These are phyloP conservation scores for Sporothrix schenckii DNA, from an alignment of 2,329 filamentous ascomycete species.

Conservation along the genomic window DNA sequence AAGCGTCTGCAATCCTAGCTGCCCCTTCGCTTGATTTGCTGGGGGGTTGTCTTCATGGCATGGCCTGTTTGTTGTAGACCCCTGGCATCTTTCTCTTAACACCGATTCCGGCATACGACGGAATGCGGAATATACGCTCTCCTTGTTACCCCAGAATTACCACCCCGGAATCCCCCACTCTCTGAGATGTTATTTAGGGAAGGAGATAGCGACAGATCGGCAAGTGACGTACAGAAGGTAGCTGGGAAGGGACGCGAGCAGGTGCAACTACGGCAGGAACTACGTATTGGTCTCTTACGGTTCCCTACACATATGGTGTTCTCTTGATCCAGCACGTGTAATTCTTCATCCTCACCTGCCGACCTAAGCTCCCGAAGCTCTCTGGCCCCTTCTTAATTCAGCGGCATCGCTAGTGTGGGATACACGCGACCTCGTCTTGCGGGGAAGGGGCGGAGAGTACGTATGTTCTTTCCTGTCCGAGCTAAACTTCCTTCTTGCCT, in stretches of 20 bases:
- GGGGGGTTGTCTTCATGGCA: not conserved
- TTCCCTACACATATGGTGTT: no score
- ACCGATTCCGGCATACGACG: no score
- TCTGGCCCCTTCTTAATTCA: conserved; percentile 20
- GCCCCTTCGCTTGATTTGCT: conserved; percentile 18
- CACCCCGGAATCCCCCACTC: not conserved
- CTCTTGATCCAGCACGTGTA: no score
- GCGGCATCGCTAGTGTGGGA: conserved; percentile 2
- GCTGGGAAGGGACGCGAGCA: not conserved
- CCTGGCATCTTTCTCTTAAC: no score
- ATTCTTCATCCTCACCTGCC: no score
- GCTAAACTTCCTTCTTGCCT: not conserved
- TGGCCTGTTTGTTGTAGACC: not conserved
- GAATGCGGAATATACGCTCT: not conserved
- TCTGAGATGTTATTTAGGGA: not conserved
- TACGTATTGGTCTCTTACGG: not conserved
- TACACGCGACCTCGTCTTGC: not conserved
- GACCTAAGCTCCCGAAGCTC: not conserved
- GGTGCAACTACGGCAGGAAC: not conserved
- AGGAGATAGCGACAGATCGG: not conserved
- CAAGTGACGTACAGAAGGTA: no score
- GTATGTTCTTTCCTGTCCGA: not conserved
- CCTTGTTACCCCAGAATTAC: conserved; percentile 13
- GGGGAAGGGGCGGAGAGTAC: conserved; percentile 3
- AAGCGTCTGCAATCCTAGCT: not conserved